phyloP scores from a whole-genome alignment of 2,329 filamentous ascomycete genomes.

The Hyphodiscus sp. region DNA sequence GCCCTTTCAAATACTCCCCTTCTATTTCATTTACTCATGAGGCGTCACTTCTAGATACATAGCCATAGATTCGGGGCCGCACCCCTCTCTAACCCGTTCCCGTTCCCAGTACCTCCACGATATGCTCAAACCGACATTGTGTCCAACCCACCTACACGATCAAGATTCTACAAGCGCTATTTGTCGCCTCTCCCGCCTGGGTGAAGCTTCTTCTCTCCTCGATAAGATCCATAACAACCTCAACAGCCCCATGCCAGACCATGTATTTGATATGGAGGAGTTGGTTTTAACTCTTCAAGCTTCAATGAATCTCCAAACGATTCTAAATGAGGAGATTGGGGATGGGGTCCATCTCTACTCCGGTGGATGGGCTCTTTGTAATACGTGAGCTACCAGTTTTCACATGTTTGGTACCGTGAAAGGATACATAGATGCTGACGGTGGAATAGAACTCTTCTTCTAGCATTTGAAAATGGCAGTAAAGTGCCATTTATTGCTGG shows the following conservation, averaged over 20 bases:
- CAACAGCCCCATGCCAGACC: slow-evolving; percentile 9
- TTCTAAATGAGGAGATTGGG: slow-evolving; percentile 8
- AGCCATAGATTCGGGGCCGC: slow-evolving; percentile 11
- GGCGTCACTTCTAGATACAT: slow-evolving; percentile 17
- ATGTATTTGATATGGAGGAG: slow-evolving; percentile 14
- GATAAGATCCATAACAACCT: slow-evolving; percentile 15
- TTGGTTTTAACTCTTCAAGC: slow-evolving; percentile 11
- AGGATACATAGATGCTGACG: slow-evolving; percentile 6
- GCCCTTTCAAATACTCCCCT: neutral
- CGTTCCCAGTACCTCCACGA: slow-evolving; percentile 5
- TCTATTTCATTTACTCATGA: slow-evolving; percentile 5
- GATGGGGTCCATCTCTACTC: slow-evolving; percentile 7
- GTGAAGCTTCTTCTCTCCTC: slow-evolving; percentile 15
- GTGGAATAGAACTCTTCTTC: slow-evolving; percentile 10
- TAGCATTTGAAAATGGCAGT: slow-evolving; percentile 16
- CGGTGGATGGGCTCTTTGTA: slow-evolving; percentile 9
- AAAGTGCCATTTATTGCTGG: slow-evolving; percentile 5
- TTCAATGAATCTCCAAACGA: slow-evolving; percentile 9
- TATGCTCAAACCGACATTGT: slow-evolving; percentile 10
- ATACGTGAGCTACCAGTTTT: slow-evolving; percentile 10
- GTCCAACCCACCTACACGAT: slow-evolving; percentile 6
- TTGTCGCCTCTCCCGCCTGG: slow-evolving; percentile 11
- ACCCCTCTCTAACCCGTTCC: slow-evolving; percentile 12
- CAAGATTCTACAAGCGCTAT: slow-evolving; percentile 9
- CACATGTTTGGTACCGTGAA: neutral